Percentiles rank a stretch among this genome's conserved stretches.
phyloP scores from a whole-genome alignment of 805 yeast genomes.

The Candida incommunis region DNA sequence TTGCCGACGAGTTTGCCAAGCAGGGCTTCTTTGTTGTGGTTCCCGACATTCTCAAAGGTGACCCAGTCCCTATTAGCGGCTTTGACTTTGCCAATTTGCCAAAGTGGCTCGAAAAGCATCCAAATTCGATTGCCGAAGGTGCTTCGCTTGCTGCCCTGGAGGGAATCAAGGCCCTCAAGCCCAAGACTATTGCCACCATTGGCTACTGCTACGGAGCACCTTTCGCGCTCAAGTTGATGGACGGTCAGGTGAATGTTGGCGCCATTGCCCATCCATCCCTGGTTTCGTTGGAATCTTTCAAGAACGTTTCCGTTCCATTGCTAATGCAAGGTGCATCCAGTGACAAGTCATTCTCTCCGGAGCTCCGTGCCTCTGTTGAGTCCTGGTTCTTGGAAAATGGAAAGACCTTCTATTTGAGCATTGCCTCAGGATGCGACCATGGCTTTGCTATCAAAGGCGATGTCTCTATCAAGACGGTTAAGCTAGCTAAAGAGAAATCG shows the following conservation, averaged over 20 bases:
- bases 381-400: constrained; percentile 32
- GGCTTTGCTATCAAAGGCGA: constrained; percentile 40
- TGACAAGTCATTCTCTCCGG: constrained; percentile 43
- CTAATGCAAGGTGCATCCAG: constrained; percentile 30
- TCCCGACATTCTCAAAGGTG: constrained; percentile 49
- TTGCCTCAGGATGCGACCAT: constrained; percentile 47
- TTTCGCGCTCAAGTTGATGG: constrained; percentile 33
- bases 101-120: constrained; percentile 35
- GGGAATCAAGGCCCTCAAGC: neutral
- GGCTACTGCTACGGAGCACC: constrained; percentile 77
- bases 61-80: constrained; percentile 26
- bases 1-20: constrained; percentile 27
- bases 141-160: constrained; percentile 11
- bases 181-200: constrained; percentile 21
- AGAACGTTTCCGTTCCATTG: neutral
- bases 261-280: constrained; percentile 56
- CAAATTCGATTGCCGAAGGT: constrained; percentile 20
- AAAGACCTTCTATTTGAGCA: constrained; percentile 38
- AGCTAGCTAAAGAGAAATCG: neutral
- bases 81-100: constrained; percentile 5
- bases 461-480: neutral
- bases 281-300: neutral
- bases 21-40: constrained; percentile 41
- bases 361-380: constrained; percentile 43
- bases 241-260: constrained; percentile 26